phyloP scores from a whole-genome alignment of 78 protist genomes.

The Anaeramoeba ignava region DNA sequence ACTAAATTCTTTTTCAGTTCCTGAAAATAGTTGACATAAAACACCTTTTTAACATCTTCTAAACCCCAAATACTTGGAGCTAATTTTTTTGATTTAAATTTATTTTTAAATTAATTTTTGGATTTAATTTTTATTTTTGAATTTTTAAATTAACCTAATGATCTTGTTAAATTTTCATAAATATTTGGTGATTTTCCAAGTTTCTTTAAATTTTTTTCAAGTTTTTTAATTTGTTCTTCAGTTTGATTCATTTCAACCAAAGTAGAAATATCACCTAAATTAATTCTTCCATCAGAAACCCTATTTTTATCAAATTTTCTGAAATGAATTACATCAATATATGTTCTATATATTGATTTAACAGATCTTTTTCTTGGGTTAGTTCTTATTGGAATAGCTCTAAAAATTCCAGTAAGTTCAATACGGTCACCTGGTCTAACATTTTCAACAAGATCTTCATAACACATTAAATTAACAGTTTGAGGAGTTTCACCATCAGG shows the following conservation, averaged over 20 bases:
- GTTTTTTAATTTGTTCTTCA: background rate
- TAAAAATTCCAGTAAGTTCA: conserved; percentile 85
- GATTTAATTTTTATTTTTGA: no score
- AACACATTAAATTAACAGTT: conserved; percentile 58
- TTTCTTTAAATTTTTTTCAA: conserved; percentile 27
- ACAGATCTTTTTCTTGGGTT: background rate
- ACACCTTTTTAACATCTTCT: conserved; percentile 93
- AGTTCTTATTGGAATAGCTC: conserved; percentile 29
- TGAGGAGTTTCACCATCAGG: conserved; percentile 92
- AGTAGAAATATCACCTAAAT: no score
- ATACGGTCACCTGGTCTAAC: conserved; percentile 88
- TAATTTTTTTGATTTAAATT: conserved; percentile 5
- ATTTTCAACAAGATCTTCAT: conserved; percentile 69
- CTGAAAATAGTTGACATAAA: conserved; percentile 95
- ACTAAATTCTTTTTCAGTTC: conserved; percentile 21
- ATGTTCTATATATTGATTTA: background rate
- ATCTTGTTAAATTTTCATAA: background rate
- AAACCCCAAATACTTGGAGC: conserved; percentile 64
- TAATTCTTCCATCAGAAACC: no score
- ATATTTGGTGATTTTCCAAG: conserved; percentile 15
- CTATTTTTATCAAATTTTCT: conserved; percentile 10
- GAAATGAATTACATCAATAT: background rate
- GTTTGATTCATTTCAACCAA: background rate
- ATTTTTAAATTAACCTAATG: no score
- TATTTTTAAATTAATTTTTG: conserved; percentile 31